Percentiles rank a stretch among this genome's conserved stretches.
Conservation (phyloP, 768 basidiomycete species). For the Leccinum incarnatum region DNA sequence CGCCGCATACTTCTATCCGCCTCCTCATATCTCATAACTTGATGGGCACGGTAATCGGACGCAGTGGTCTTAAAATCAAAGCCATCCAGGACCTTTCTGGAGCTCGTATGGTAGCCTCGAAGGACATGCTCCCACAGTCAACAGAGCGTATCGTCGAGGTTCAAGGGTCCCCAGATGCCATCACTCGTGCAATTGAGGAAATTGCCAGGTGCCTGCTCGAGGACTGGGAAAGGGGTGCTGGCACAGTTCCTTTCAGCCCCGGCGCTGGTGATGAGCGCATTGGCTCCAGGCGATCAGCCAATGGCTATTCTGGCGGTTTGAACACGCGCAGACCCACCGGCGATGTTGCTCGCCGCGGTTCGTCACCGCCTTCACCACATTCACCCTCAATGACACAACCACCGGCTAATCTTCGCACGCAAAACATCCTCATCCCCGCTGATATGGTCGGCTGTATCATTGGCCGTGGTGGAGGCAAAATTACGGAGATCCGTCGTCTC, state of each 20-base stretch:
- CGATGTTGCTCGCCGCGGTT: conserved; percentile 45
- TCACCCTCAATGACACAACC: conserved; percentile 52
- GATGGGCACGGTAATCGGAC: conserved; percentile 98
- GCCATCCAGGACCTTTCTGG: conserved; percentile 96
- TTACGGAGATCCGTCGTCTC: conserved; percentile 97
- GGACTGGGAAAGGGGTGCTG: conserved; percentile 92
- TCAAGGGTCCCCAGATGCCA: conserved; percentile 88
- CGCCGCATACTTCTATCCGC: conserved; percentile 81
- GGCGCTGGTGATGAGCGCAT: conserved; percentile 73
- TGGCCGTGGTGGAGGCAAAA: conserved; percentile 95
- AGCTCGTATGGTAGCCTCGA: conserved; percentile 97
- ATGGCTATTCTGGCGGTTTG: conserved; percentile 50
- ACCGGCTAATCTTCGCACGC: conserved; percentile 86
- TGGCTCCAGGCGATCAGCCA: conserved; percentile 46
- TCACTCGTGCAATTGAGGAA: conserved; percentile 91
- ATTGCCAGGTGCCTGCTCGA: conserved; percentile 94
- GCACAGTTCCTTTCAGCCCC: conserved; percentile 95
- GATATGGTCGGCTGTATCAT: conserved; percentile 99
- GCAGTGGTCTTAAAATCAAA: conserved; percentile 96
- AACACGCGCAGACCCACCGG: conserved; percentile 65
- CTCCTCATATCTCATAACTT: conserved; percentile 98
- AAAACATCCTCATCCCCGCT: conserved; percentile 98
- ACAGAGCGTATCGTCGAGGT: conserved; percentile 99
- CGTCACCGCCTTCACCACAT: conserved; percentile 36
- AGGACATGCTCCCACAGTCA: conserved; percentile 99